Conservation (phyloP, 2,329 filamentous ascomycete genomes). For the Aureobasidium zeae region DNA sequence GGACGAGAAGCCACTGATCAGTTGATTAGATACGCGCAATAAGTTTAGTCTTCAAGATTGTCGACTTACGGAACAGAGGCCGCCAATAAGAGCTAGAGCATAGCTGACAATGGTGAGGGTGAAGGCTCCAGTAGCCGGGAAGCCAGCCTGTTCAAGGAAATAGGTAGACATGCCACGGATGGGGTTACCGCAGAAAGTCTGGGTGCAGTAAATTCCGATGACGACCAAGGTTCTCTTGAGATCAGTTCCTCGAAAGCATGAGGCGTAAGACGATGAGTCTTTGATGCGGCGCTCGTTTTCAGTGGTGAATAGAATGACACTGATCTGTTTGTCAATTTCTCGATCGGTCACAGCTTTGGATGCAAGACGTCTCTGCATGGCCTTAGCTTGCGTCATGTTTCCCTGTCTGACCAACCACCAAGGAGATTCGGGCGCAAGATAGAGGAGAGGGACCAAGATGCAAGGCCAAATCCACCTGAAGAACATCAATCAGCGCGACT, state of each 20-base stretch:
- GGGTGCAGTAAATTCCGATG: no score
- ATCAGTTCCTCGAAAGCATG: no score
- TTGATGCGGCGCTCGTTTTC: no score
- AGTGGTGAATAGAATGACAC: slow-evolving; percentile 29
- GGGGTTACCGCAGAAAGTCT: slow-evolving; percentile 35
- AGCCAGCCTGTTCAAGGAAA: slow-evolving; percentile 40
- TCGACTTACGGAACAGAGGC: no score
- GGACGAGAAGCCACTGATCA: no score
- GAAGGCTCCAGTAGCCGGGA: slow-evolving; percentile 32
- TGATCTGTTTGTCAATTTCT: slow-evolving; percentile 31
- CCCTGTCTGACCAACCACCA: slow-evolving; percentile 31
- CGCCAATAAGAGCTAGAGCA: slow-evolving; percentile 30
- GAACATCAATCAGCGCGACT: no score
- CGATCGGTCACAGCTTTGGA: slow-evolving; percentile 7
- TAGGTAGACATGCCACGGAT: slow-evolving; percentile 39
- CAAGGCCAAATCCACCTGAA: slow-evolving; percentile 34
- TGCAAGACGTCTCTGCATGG: slow-evolving; percentile 27
- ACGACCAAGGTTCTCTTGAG: slow-evolving; percentile 34
- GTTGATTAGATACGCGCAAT: no score
- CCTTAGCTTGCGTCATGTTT: slow-evolving; percentile 25
- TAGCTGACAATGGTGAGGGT: slow-evolving; percentile 35
- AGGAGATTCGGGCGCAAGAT: slow-evolving; percentile 31
- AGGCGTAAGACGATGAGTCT: no score
- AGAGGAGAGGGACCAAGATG: slow-evolving; percentile 28
- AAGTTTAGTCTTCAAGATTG: no score